These are phyloP conservation scores for Geosmithia putterillii DNA, from an alignment of 2,329 filamentous ascomycete genomes.

Conservation along the genomic window DNA sequence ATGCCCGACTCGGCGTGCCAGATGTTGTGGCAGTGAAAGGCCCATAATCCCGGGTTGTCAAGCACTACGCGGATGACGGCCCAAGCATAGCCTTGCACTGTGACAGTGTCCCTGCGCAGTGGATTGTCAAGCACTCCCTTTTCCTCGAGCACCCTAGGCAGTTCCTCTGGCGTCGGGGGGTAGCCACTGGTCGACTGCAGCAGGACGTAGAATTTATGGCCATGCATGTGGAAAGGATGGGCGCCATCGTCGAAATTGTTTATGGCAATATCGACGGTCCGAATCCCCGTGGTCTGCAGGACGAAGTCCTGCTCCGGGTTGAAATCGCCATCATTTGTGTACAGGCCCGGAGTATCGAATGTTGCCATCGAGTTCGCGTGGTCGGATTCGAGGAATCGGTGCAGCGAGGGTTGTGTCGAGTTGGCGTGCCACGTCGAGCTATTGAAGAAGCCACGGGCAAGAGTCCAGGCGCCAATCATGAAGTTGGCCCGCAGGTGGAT, in stretches of 20 bases:
- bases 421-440: conserved; percentile 32
- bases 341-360: conserved; percentile 24
- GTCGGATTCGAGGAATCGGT: conserved; percentile 18
- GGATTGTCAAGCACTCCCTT: conserved; percentile 26
- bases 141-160: conserved; percentile 12
- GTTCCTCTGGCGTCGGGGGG: conserved; percentile 13
- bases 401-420: conserved; percentile 18
- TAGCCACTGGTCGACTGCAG: conserved; percentile 13
- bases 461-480: conserved; percentile 38
- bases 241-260: conserved; percentile 42
- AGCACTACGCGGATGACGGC: conserved; percentile 35
- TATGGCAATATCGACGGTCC: conserved; percentile 44
- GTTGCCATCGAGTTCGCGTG: conserved; percentile 11
- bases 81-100: conserved; percentile 29
- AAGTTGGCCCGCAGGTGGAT: conserved; percentile 39
- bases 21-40: conserved; percentile 37
- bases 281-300: conserved; percentile 32
- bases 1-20: conserved; percentile 48
- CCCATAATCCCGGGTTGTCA: conserved; percentile 35
- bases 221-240: conserved; percentile 22
- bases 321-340: background rate
- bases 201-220: conserved; percentile 15
- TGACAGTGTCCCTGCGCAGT: conserved; percentile 37
- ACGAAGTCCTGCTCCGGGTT: background rate
- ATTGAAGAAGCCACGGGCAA: conserved; percentile 44